Evolutionary conservation across 1,284 basidiomycete genomes (phyloP).

Genomic region (Ustilago sp.): DNA sequence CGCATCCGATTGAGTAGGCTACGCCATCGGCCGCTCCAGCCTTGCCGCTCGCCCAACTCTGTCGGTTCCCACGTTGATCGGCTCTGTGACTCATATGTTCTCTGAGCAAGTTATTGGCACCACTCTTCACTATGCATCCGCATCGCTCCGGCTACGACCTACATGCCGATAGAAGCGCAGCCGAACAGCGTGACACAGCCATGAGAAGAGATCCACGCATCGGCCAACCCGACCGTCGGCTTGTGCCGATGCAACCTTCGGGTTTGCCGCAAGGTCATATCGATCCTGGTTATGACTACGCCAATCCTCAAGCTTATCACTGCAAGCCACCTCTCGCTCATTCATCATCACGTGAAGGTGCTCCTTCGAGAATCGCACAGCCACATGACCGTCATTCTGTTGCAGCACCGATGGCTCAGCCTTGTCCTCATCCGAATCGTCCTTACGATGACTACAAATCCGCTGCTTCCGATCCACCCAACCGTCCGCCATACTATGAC

Average conservation of each 20-base stretch:
- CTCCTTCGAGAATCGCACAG: neutral
- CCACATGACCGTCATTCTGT: constrained; percentile 9
- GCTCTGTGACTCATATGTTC: constrained; percentile 1
- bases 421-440: constrained; percentile 3
- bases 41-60: neutral
- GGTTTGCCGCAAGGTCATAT: constrained; percentile 26
- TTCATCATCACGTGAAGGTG: constrained; percentile 4
- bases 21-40: neutral
- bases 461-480: neutral
- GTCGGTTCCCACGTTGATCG: constrained; percentile 5
- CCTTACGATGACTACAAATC: constrained; percentile 15
- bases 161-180: constrained; percentile 5
- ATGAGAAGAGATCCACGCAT: constrained; percentile 19
- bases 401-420: neutral
- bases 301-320: constrained; percentile 4
- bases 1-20: neutral
- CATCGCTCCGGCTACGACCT: constrained; percentile 21
- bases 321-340: neutral
- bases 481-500: constrained; percentile 5
- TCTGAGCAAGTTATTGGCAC: neutral
- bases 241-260: constrained; percentile 21
- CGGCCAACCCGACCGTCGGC: constrained; percentile 16
- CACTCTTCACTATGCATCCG: constrained; percentile 21
- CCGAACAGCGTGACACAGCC: constrained; percentile 14
- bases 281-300: constrained; percentile 12